These are phyloP conservation scores for Aspergillus leporis DNA, from an alignment of 495 filamentous ascomycete genomes.

Conservation along the genomic window DNA sequence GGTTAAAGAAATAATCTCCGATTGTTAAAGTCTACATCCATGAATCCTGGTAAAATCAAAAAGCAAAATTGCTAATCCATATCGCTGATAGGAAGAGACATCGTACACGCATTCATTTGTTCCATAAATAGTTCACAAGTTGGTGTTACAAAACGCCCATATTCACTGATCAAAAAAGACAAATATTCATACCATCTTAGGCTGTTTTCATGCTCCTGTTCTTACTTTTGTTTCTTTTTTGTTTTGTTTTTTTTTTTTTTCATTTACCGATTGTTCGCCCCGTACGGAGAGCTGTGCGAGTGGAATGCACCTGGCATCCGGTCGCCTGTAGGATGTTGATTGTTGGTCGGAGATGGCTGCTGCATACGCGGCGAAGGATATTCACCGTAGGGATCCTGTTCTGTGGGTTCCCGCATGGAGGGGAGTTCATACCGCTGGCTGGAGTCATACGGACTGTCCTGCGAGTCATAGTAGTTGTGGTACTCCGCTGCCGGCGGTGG, in stretches of 20 bases:
- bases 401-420: slow-evolving; percentile 3
- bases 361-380: slow-evolving; percentile 9
- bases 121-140: neutral
- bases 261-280: neutral
- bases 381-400: slow-evolving; percentile 1
- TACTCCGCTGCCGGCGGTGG: slow-evolving; percentile 8
- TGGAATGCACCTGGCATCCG: slow-evolving; percentile 10
- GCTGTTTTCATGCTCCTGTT: neutral
- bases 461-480: slow-evolving; percentile 18
- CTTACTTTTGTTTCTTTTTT: neutral
- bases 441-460: slow-evolving; percentile 14
- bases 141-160: neutral
- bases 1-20: neutral
- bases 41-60: neutral
- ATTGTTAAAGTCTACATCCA: neutral
- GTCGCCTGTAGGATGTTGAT: neutral
- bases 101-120: neutral
- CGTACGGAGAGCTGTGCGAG: slow-evolving; percentile 1
- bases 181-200: neutral
- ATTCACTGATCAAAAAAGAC: neutral
- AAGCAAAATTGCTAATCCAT: neutral
- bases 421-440: slow-evolving; percentile 19
- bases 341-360: neutral
- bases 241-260: slow-evolving; percentile 4
- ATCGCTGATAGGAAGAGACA: neutral